Percentiles rank a stretch among this genome's conserved stretches.
Conservation (phyloP, 1,284 basidiomycete species). For the Moesziomyces sp. region DNA sequence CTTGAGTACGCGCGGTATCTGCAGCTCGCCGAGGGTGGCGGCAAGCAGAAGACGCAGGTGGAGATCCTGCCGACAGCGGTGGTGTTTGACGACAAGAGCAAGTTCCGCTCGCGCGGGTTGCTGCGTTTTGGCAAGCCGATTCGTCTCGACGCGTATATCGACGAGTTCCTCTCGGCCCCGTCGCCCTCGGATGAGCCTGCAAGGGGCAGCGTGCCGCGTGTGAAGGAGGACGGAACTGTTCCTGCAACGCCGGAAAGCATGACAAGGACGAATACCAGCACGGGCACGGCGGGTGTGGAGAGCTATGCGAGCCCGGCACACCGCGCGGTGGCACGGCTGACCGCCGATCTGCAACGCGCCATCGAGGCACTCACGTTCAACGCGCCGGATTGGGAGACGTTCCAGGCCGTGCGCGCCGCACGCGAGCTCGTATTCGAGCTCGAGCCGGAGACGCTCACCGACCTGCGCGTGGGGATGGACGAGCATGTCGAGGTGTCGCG, state of each 20-base stretch:
- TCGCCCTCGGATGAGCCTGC: neutral
- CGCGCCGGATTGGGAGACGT: slow-evolving; percentile 90
- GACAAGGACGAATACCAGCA: slow-evolving; percentile 20
- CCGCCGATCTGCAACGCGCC: slow-evolving; percentile 77
- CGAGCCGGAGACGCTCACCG: neutral
- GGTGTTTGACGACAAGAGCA: slow-evolving; percentile 92
- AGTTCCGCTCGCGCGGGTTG: slow-evolving; percentile 80
- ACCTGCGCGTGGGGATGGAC: neutral
- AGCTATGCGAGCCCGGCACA: slow-evolving; percentile 70
- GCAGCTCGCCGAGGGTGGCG: slow-evolving; percentile 7
- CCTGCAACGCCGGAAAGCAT: slow-evolving; percentile 42
- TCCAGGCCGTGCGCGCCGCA: slow-evolving; percentile 86
- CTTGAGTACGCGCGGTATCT: slow-evolving; percentile 81
- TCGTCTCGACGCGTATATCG: slow-evolving; percentile 77
- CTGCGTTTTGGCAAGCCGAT: slow-evolving; percentile 81
- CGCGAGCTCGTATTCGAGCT: slow-evolving; percentile 82
- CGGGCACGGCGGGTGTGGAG: neutral
- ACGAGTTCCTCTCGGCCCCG: slow-evolving; percentile 75
- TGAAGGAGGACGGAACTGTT: slow-evolving; percentile 24
- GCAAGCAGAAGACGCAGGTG: slow-evolving; percentile 68
- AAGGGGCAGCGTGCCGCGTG: neutral
- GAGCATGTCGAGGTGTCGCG: slow-evolving; percentile 30
- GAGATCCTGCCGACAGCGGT: slow-evolving; percentile 84
- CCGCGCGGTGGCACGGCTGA: slow-evolving; percentile 86
- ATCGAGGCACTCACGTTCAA: slow-evolving; percentile 85